These are phyloP conservation scores for Suillus luteus DNA, from an alignment of 768 basidiomycete genomes.

Conservation along the genomic window DNA sequence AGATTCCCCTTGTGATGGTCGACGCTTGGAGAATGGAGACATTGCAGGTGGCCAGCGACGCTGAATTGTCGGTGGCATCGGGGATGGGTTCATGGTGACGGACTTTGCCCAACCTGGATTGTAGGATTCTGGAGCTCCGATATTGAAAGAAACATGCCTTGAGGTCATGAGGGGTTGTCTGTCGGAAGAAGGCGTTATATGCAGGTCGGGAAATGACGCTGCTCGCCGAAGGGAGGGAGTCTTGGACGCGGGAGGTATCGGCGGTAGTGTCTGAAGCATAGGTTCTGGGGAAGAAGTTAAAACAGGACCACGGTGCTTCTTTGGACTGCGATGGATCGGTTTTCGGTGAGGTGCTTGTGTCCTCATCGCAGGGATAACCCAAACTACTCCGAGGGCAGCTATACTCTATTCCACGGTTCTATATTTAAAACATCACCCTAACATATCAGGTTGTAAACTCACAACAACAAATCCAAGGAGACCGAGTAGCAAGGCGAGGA, in stretches of 20 bases:
- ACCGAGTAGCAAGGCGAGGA: conserved; percentile 26
- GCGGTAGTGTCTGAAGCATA: neutral
- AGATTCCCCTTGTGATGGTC: neutral
- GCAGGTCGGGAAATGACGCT: conserved; percentile 14
- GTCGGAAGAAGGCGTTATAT: neutral
- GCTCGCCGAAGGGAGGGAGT: conserved; percentile 12
- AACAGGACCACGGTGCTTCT: neutral
- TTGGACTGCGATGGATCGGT: conserved; percentile 17
- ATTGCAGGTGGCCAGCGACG: conserved; percentile 14
- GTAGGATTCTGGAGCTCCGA: conserved; percentile 12
- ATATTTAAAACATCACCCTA: neutral
- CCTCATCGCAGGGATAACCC: conserved; percentile 24
- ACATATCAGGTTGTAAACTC: conserved; percentile 6
- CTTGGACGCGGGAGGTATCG: neutral
- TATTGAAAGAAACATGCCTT: conserved; percentile 23
- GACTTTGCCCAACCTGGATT: neutral
- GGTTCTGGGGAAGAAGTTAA: conserved; percentile 11
- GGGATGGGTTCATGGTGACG: neutral
- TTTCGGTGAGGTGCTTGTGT: conserved; percentile 22
- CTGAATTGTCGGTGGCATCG: conserved; percentile 10
- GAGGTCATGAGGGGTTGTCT: conserved; percentile 12
- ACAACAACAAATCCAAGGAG: conserved; percentile 30
- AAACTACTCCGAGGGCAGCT: conserved; percentile 25
- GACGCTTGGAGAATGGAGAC: conserved; percentile 10
- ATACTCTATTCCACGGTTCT: conserved; percentile 23